phyloP scores from a whole-genome alignment of 148 eudicot genomes.

The Beta vulgaris region DNA sequence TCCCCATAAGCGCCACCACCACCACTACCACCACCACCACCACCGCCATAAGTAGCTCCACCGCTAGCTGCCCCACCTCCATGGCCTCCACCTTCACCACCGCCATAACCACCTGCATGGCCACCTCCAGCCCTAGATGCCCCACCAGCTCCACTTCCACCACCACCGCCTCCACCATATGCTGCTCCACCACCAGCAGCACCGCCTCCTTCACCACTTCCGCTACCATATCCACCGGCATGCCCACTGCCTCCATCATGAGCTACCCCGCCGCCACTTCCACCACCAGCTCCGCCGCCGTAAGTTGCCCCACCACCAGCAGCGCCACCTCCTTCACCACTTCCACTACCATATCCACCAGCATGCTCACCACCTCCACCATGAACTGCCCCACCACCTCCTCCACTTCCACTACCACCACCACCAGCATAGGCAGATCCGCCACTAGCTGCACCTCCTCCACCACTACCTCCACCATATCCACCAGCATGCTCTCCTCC shows the following conservation, averaged over 20 bases:
- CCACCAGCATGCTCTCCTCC: slow-evolving; percentile 36
- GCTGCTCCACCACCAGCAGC: slow-evolving; percentile 20
- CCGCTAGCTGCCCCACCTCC: slow-evolving; percentile 29
- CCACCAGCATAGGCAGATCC: slow-evolving; percentile 21
- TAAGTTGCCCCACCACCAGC: slow-evolving; percentile 16
- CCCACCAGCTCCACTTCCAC: slow-evolving; percentile 29
- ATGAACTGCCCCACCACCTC: slow-evolving; percentile 17
- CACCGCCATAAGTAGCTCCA: slow-evolving; percentile 21
- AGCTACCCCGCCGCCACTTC: slow-evolving; percentile 25
- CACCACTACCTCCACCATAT: slow-evolving; percentile 27
- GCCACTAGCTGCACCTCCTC: slow-evolving; percentile 23
- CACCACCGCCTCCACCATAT: slow-evolving; percentile 22
- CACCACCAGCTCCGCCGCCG: slow-evolving; percentile 32
- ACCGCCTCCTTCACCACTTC: slow-evolving; percentile 28
- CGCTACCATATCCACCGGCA: slow-evolving; percentile 22
- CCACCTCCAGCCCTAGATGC: slow-evolving; percentile 20
- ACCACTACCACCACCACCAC: slow-evolving; percentile 37
- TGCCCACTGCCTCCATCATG: slow-evolving; percentile 17
- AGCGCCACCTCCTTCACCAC: slow-evolving; percentile 13
- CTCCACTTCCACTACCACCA: slow-evolving; percentile 18
- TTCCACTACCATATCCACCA: slow-evolving; percentile 24
- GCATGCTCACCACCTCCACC: slow-evolving; percentile 26
- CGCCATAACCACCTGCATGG: slow-evolving; percentile 31
- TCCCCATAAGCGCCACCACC: slow-evolving; percentile 32
- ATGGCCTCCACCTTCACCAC: slow-evolving; percentile 31